Conservation (phyloP, 2,329 filamentous ascomycete species). For the Basipetospora chlamydospora region DNA sequence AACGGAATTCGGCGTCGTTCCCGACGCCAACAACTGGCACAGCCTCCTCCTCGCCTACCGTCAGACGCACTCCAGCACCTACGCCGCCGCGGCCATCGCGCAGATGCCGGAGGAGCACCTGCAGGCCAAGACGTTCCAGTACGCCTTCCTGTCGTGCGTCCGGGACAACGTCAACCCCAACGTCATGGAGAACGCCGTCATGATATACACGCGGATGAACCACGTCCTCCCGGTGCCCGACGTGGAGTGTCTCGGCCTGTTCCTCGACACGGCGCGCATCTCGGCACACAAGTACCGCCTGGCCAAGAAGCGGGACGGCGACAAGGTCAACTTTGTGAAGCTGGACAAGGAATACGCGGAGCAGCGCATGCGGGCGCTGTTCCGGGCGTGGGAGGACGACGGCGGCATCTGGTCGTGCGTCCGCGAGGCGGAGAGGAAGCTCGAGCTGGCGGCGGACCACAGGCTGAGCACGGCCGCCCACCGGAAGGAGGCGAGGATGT, state of each 20-base stretch:
- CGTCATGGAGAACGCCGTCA: conserved; percentile 48
- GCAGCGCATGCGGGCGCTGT: conserved; percentile 36
- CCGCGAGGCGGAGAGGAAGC: no score
- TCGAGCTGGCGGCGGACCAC: no score
- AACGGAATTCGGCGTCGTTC: conserved; percentile 42
- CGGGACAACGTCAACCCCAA: conserved; percentile 65
- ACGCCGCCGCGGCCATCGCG: conserved; percentile 43
- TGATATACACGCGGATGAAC: conserved; percentile 49
- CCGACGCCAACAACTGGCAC: conserved; percentile 59
- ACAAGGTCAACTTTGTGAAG: conserved; percentile 12
- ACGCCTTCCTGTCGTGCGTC: conserved; percentile 60
- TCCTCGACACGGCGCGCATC: conserved; percentile 29
- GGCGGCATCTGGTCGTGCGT: no score
- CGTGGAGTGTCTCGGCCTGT: conserved; percentile 33
- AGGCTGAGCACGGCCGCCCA: no score
- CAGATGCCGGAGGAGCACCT: conserved; percentile 32
- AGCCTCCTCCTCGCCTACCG: conserved; percentile 54
- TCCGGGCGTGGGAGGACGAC: no score
- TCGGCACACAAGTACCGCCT: conserved; percentile 4
- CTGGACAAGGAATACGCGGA: conserved; percentile 22
- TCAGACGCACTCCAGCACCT: conserved; percentile 47
- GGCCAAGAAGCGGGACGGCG: conserved; percentile 7
- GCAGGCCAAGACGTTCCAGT: conserved; percentile 43
- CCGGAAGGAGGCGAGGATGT: conserved; percentile 18
- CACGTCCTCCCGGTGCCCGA: conserved; percentile 26